A percentile compares a stretch with the other conserved stretches of the same genome.
Evolutionary conservation across 1,139 yeast genomes (phyloP).

Genomic region (Blastobotrys apis): DNA sequence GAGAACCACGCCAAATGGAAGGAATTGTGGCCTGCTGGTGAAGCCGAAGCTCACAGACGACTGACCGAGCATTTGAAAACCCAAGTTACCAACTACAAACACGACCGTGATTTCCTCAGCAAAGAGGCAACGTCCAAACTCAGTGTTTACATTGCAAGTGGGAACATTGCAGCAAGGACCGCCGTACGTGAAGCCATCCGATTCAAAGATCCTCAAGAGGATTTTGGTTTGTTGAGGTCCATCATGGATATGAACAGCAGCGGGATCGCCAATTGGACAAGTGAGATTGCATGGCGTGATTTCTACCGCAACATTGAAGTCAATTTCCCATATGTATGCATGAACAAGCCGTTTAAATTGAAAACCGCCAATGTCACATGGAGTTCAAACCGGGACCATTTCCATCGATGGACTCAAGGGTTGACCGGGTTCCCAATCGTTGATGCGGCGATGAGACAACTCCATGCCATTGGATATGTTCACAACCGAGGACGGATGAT

Average conservation of each 20-base stretch:
- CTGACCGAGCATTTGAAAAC: slow-evolving; percentile 30
- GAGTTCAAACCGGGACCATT: slow-evolving; percentile 41
- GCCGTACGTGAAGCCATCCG: slow-evolving; percentile 31
- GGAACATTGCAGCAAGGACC: slow-evolving; percentile 44
- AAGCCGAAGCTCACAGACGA: slow-evolving; percentile 42
- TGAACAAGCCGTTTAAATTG: slow-evolving; percentile 44
- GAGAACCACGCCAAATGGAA: slow-evolving; percentile 18
- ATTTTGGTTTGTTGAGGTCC: slow-evolving; percentile 28
- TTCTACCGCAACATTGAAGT: slow-evolving; percentile 49
- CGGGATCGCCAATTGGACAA: slow-evolving; percentile 43
- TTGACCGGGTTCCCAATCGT: slow-evolving; percentile 53
- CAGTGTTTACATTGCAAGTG: slow-evolving; percentile 47
- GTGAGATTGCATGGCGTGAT: slow-evolving; percentile 58
- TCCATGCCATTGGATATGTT: slow-evolving; percentile 48
- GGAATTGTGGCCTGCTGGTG: slow-evolving; percentile 39
- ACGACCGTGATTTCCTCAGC: slow-evolving; percentile 28
- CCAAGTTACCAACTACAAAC: slow-evolving; percentile 35
- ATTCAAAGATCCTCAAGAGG: slow-evolving; percentile 21
- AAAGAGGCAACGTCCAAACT: slow-evolving; percentile 42
- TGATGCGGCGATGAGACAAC: slow-evolving; percentile 54
- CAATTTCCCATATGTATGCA: slow-evolving; percentile 49
- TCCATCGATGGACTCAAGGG: slow-evolving; percentile 49
- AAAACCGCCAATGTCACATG: slow-evolving; percentile 44
- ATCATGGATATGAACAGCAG: slow-evolving; percentile 30
- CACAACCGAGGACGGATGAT: slow-evolving; percentile 54